Conservation (phyloP, 2,329 filamentous ascomycete genomes). For the Aspergillus tubingensis region DNA sequence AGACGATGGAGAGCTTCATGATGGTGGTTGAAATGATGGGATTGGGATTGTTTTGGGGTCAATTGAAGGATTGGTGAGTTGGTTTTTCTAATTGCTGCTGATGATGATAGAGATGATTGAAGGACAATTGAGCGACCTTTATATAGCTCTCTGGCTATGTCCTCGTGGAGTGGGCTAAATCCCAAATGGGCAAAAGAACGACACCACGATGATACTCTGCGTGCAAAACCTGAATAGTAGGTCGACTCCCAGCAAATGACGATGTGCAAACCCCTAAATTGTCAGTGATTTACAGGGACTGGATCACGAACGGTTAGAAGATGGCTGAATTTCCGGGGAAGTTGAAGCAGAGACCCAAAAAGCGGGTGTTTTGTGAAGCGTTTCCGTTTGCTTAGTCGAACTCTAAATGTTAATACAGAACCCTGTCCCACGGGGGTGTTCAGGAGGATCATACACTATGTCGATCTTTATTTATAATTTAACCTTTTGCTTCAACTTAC, state of each 20-base stretch:
- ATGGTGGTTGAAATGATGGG: background rate
- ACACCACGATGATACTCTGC: background rate
- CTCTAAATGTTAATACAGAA: background rate
- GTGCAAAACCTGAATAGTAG: background rate
- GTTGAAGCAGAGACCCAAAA: background rate
- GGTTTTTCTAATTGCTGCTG: background rate
- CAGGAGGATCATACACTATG: too few relatives aligned
- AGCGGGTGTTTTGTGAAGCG: background rate
- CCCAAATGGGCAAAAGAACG: background rate
- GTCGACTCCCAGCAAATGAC: background rate
- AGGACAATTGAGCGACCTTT: background rate
- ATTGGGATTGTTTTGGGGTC: too few relatives aligned
- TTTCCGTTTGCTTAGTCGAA: background rate
- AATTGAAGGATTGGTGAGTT: too few relatives aligned
- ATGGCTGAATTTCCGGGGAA: slow-evolving; percentile 1
- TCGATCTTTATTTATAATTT: too few relatives aligned
- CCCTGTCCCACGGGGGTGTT: background rate
- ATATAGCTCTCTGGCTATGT: background rate
- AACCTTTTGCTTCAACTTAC: too few relatives aligned
- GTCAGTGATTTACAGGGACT: background rate
- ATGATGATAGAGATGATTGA: background rate
- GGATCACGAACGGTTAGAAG: background rate
- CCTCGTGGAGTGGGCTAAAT: background rate
- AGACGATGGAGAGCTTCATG: slow-evolving; percentile 13
- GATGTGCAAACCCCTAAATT: background rate